These are phyloP conservation scores for Termitomyces sp. DNA, from an alignment of 768 basidiomycete genomes.

Conservation along the genomic window DNA sequence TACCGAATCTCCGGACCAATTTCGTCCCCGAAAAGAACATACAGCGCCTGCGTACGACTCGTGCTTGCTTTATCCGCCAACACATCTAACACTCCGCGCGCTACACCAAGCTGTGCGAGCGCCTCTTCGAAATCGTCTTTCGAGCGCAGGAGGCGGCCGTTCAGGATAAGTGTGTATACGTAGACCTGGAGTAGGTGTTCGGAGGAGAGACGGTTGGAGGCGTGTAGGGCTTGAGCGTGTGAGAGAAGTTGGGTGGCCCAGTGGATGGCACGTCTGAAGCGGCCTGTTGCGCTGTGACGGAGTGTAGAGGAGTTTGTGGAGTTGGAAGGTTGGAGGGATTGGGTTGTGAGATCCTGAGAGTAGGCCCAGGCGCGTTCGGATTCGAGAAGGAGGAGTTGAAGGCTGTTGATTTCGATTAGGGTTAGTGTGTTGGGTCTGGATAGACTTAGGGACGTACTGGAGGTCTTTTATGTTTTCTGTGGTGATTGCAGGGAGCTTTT, in stretches of 20 bases:
- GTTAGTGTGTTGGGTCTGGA: constrained; percentile 1
- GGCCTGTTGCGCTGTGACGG: constrained; percentile 72
- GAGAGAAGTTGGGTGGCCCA: constrained; percentile 79
- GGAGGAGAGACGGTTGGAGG: constrained; percentile 47
- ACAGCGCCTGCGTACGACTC: constrained; percentile 84
- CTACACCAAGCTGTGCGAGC: constrained; percentile 72
- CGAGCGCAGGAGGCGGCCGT: constrained; percentile 80
- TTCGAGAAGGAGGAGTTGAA: constrained; percentile 84
- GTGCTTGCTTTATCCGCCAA: constrained; percentile 62
- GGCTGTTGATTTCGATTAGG: constrained; percentile 36
- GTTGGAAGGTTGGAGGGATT: constrained; percentile 50
- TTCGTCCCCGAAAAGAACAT: constrained; percentile 79
- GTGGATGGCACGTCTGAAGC: constrained; percentile 75
- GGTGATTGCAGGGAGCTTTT: constrained; percentile 67
- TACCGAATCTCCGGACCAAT: constrained; percentile 90
- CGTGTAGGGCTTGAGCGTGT: constrained; percentile 64
- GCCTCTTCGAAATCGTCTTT: constrained; percentile 74
- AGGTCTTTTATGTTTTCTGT: constrained; percentile 75
- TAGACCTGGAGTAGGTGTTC: constrained; percentile 65
- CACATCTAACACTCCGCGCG: constrained; percentile 68
- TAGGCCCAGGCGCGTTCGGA: constrained; percentile 91
- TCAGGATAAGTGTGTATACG: constrained; percentile 75
- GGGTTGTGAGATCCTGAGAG: constrained; percentile 70
- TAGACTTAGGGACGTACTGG: constrained; percentile 54
- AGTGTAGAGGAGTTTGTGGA: constrained; percentile 50